Evolutionary conservation across 1,139 yeast genomes (phyloP).

Genomic region (Sugiyamaella sp.): DNA sequence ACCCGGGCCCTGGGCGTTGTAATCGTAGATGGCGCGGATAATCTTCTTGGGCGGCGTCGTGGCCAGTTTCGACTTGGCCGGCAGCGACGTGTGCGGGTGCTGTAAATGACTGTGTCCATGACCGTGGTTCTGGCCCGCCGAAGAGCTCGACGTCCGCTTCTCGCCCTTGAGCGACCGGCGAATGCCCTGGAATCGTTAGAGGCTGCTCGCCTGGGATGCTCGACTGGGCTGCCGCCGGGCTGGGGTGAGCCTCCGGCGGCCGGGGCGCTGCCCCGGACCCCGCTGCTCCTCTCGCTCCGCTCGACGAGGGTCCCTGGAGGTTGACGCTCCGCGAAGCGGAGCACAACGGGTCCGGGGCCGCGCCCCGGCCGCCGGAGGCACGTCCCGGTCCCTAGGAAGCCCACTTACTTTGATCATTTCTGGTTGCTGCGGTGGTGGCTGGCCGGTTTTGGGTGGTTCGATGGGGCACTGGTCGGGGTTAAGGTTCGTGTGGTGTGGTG

Average conservation of each 20-base stretch:
- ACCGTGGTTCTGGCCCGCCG: no score
- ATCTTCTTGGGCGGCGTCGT: slow-evolving; percentile 67
- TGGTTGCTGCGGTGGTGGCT: not conserved
- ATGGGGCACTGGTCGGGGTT: not conserved
- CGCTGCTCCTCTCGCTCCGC: not conserved
- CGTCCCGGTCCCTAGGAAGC: not conserved
- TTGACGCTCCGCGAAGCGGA: slow-evolving; percentile 4
- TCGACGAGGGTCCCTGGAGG: no score
- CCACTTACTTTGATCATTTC: not conserved
- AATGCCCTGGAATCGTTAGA: slow-evolving; percentile 34
- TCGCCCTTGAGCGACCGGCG: slow-evolving; percentile 44
- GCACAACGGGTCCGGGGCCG: not conserved
- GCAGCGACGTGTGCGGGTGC: slow-evolving; percentile 16
- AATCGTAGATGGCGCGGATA: slow-evolving; percentile 79
- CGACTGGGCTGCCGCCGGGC: not conserved
- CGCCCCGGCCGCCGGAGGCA: slow-evolving; percentile 4
- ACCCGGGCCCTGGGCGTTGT: slow-evolving; percentile 78
- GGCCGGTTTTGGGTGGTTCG: not conserved
- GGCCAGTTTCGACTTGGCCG: slow-evolving; percentile 34
- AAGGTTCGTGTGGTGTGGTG: no score
- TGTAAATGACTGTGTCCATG: not conserved
- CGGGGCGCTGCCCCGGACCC: not conserved
- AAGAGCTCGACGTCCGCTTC: slow-evolving; percentile 34
- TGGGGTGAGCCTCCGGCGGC: not conserved
- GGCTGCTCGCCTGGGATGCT: not conserved